These are phyloP conservation scores for Ceratocystis huliohia DNA, from an alignment of 2,329 filamentous ascomycete species.

Conservation along the genomic window DNA sequence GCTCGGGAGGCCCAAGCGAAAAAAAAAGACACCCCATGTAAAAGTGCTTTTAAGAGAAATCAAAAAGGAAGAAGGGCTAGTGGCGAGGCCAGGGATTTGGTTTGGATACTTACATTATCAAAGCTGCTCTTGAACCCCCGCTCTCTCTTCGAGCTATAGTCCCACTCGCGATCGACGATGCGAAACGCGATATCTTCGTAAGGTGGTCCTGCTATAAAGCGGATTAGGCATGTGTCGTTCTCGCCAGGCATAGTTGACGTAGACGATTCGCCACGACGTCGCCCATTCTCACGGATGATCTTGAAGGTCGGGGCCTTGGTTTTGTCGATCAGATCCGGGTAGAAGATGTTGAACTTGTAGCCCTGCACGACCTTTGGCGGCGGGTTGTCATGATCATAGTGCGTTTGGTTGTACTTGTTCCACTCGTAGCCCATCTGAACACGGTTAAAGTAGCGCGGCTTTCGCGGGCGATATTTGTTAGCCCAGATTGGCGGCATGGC, in stretches of 20 bases:
- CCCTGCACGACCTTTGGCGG: conserved; percentile 96
- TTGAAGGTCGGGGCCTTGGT: conserved; percentile 88
- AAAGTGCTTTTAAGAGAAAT: too few species aligned
- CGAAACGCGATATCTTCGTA: conserved; percentile 96
- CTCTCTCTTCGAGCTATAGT: conserved; percentile 91
- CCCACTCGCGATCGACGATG: conserved; percentile 98
- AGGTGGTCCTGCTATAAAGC: conserved; percentile 86
- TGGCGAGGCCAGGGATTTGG: conserved; percentile 1
- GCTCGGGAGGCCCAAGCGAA: conserved; percentile 19
- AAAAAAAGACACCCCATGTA: background rate
- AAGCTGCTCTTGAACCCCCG: conserved; percentile 93
- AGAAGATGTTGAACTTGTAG: conserved; percentile 99
- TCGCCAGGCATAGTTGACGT: conserved; percentile 87
- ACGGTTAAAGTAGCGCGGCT: conserved; percentile 93
- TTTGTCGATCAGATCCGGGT: conserved; percentile 92
- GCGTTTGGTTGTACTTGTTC: conserved; percentile 99
- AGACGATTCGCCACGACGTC: conserved; percentile 80
- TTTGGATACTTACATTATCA: conserved; percentile 61
- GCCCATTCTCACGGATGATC: conserved; percentile 84
- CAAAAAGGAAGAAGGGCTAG: too few species aligned
- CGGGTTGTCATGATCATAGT: conserved; percentile 97
- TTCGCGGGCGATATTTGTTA: conserved; percentile 73
- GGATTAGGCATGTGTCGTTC: conserved; percentile 91
- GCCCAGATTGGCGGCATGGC: conserved; percentile 60
- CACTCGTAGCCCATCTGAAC: conserved; percentile 99